Evolutionary conservation across 441 rosid genomes (phyloP).

Genomic region (Erysimum cheiri): DNA sequence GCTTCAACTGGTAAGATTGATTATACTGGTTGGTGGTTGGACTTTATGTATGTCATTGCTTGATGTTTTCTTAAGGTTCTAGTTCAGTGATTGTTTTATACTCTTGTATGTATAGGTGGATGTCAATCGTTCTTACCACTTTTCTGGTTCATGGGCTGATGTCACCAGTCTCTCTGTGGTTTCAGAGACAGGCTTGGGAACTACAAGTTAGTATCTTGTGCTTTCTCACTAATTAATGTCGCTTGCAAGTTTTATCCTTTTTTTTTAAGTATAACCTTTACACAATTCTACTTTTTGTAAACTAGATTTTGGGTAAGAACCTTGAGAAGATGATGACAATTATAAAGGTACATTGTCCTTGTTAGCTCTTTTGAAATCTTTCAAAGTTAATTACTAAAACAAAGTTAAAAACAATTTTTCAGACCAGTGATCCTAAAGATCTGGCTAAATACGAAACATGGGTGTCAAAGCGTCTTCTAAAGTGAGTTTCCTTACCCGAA

Average conservation of each 20-base stretch:
- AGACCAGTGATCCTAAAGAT: conserved; percentile 8
- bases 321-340: background rate
- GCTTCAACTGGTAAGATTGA: conserved; percentile 25
- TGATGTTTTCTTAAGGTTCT: background rate
- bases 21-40: background rate
- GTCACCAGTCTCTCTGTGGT: conserved; percentile 5
- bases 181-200: background rate
- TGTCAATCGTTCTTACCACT: conserved; percentile 29
- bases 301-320: background rate
- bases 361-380: background rate
- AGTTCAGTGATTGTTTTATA: conserved; percentile 2
- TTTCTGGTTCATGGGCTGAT: conserved; percentile 28
- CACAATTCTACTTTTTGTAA: background rate
- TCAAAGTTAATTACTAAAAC: background rate
- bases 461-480: background rate
- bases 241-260: background rate
- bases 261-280: background rate
- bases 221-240: conserved; percentile 2
- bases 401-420: background rate
- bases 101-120: conserved; percentile 31
- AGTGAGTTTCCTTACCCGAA: conserved; percentile 20
- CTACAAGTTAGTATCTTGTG: conserved; percentile 23
- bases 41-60: background rate
- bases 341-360: background rate
- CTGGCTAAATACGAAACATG: conserved; percentile 4